phyloP scores from a whole-genome alignment of 495 filamentous ascomycete genomes.

The Neurospora sp. region DNA sequence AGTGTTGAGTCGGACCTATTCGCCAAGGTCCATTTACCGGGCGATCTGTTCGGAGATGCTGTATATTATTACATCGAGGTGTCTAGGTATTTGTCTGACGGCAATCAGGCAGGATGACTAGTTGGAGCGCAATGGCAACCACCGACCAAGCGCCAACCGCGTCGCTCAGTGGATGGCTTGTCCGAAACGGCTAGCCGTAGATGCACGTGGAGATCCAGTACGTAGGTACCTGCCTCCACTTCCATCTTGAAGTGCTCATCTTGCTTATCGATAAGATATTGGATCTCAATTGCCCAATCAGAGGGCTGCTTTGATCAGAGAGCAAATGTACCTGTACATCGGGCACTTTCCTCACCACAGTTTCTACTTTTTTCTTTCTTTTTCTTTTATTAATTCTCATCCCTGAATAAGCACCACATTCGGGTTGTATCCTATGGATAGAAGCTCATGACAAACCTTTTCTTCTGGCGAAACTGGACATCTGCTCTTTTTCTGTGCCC shows the following conservation, averaged over 20 bases:
- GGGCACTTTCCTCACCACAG: neutral
- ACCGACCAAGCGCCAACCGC: neutral
- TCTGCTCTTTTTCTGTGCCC: neutral
- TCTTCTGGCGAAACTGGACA: neutral
- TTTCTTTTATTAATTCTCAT: neutral
- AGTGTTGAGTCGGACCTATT: neutral
- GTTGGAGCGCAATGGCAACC: neutral
- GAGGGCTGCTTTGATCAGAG: neutral
- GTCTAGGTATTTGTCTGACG: neutral
- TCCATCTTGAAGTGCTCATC: neutral
- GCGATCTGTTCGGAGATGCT: neutral
- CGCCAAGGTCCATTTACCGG: neutral
- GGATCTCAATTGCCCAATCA: neutral
- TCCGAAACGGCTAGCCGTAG: neutral
- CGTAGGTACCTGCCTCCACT: neutral
- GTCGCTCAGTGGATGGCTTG: neutral
- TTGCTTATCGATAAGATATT: neutral
- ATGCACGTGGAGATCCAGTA: neutral
- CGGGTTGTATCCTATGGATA: neutral
- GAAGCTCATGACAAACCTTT: neutral
- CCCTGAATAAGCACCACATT: neutral
- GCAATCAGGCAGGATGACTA: neutral
- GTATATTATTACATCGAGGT: neutral
- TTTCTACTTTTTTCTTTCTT: neutral
- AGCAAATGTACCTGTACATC: neutral